Conservation (phyloP, 2,329 filamentous ascomycete species). For the Fusarium sp. region DNA sequence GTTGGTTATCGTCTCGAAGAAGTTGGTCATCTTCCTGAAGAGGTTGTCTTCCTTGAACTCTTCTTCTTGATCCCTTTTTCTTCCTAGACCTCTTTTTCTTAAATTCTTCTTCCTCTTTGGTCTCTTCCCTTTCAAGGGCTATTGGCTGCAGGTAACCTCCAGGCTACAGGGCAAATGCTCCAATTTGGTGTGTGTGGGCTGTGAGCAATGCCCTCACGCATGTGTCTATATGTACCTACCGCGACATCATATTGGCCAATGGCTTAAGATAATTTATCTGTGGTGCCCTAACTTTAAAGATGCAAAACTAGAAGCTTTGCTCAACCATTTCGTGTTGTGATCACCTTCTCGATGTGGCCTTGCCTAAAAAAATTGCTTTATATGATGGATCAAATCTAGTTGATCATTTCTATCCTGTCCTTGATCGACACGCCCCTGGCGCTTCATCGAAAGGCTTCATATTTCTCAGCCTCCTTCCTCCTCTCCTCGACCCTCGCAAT, state of each 20-base stretch:
- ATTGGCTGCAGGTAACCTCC: not conserved
- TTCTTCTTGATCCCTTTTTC: not conserved
- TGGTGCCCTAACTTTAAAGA: not conserved
- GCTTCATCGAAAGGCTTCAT: conserved; percentile 62
- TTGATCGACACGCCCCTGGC: not conserved
- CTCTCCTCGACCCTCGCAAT: conserved; percentile 75
- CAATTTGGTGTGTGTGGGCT: not conserved
- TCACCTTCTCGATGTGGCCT: not conserved
- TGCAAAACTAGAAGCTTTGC: not conserved
- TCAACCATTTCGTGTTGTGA: not conserved
- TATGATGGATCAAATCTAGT: not conserved
- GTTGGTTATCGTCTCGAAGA: no score
- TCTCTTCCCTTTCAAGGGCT: not conserved
- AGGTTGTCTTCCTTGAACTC: not conserved
- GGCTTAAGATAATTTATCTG: not conserved
- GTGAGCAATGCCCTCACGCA: not conserved
- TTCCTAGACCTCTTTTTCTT: not conserved
- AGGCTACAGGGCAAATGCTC: not conserved
- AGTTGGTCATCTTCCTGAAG: no score
- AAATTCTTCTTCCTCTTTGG: not conserved
- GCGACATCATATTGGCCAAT: not conserved
- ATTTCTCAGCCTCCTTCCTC: conserved; percentile 73
- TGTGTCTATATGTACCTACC: not conserved
- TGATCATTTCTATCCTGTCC: not conserved
- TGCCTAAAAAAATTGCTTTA: not conserved